Conservation (phyloP, 139 green algal species). For the Desmodesmus armatus region DNA sequence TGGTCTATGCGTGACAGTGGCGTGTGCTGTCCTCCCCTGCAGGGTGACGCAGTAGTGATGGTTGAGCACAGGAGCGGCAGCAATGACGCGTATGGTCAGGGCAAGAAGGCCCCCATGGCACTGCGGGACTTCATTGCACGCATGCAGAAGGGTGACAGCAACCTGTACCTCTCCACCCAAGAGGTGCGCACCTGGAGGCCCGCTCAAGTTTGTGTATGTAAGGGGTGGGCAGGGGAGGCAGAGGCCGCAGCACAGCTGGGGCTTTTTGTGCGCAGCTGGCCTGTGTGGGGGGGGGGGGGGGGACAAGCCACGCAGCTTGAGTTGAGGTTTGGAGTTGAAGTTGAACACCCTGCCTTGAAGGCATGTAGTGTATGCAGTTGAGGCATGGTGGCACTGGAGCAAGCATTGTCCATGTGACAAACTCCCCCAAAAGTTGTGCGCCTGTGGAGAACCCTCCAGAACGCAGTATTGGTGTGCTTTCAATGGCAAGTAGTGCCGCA, state of each 20-base stretch:
- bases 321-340: no score
- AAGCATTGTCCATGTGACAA: no score
- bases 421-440: no score
- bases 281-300: not conserved
- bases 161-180: slow-evolving; percentile 84
- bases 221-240: not conserved
- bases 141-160: slow-evolving; percentile 59
- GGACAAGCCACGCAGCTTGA: no score
- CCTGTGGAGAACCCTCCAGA: no score
- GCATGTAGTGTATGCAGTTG: no score
- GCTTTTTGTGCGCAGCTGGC: not conserved
- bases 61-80: slow-evolving; percentile 67
- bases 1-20: no score
- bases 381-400: no score
- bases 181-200: slow-evolving; percentile 59
- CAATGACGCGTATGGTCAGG: slow-evolving; percentile 67
- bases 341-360: no score
- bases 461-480: no score
- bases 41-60: slow-evolving; percentile 61
- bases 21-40: not conserved
- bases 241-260: not conserved
- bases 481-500: no score
- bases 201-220: not conserved
- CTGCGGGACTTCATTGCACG: slow-evolving; percentile 67
- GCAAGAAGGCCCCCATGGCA: slow-evolving; percentile 64